A percentile compares a stretch with the other conserved stretches of the same genome.
These are phyloP conservation scores for Lasiodiplodia gonubiensis DNA, from an alignment of 2,329 filamentous ascomycete genomes.

Conservation along the genomic window DNA sequence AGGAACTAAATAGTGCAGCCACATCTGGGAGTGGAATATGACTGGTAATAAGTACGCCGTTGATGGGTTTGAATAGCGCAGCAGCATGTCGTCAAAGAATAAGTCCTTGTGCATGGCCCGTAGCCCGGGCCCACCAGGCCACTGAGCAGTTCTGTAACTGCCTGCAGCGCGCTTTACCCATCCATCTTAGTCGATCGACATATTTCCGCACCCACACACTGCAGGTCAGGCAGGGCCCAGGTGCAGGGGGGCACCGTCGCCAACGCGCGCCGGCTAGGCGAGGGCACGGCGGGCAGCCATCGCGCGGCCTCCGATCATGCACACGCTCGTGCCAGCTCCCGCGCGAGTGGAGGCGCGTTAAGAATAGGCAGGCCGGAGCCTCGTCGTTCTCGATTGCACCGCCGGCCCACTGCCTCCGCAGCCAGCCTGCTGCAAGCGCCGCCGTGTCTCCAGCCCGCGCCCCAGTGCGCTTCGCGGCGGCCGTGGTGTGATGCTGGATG, in stretches of 20 bases:
- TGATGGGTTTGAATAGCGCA: slow-evolving; percentile 29
- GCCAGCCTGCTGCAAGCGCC: neutral
- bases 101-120: slow-evolving; percentile 29
- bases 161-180: slow-evolving; percentile 25
- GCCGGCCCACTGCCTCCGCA: slow-evolving; percentile 20
- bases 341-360: slow-evolving; percentile 28
- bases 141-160: slow-evolving; percentile 29
- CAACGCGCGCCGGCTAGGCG: slow-evolving; percentile 21
- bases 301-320: slow-evolving; percentile 27
- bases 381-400: slow-evolving; percentile 18
- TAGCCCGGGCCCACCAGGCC: slow-evolving; percentile 28
- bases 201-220: slow-evolving; percentile 26
- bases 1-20: slow-evolving; percentile 29
- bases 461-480: neutral
- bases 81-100: slow-evolving; percentile 30
- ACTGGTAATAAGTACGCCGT: slow-evolving; percentile 28
- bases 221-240: slow-evolving; percentile 19
- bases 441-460: neutral
- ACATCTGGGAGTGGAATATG: slow-evolving; percentile 26
- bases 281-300: slow-evolving; percentile 20
- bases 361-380: slow-evolving; percentile 27
- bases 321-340: slow-evolving; percentile 23
- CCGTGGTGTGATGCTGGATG: slow-evolving; percentile 26
- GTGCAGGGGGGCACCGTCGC: slow-evolving; percentile 14
- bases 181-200: slow-evolving; percentile 26